Evolutionary conservation across 2,329 filamentous ascomycete species (phyloP).

Genomic region (Epichloe gansuensis): DNA sequence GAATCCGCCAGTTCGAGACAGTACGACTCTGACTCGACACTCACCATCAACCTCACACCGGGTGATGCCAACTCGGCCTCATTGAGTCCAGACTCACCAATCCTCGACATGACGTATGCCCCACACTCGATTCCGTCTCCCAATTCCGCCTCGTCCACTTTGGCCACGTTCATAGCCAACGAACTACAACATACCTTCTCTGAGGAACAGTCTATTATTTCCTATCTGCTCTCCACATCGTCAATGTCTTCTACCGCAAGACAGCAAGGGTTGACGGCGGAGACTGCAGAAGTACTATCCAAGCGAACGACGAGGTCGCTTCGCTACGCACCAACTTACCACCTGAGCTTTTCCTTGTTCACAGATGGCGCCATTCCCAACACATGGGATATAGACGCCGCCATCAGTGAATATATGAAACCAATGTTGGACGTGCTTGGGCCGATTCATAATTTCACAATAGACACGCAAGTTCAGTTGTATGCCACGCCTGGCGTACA

Average conservation of each 20-base stretch:
- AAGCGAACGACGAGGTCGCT: constrained; percentile 74
- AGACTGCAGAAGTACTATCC: constrained; percentile 42
- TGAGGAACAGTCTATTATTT: constrained; percentile 81
- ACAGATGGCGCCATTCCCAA: constrained; percentile 67
- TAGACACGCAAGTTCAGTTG: constrained; percentile 91
- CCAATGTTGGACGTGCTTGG: constrained; percentile 71
- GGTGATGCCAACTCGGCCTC: constrained; percentile 48
- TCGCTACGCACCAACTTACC: constrained; percentile 87
- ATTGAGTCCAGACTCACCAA: constrained; percentile 56
- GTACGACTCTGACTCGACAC: constrained; percentile 38
- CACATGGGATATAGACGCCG: constrained; percentile 80
- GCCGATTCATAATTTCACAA: constrained; percentile 85
- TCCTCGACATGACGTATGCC: constrained; percentile 68
- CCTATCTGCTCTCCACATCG: constrained; percentile 54
- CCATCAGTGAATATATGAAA: constrained; percentile 67
- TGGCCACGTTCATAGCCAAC: constrained; percentile 67
- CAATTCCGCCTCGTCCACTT: constrained; percentile 56
- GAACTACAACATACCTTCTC: constrained; percentile 68
- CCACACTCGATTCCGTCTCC: constrained; percentile 54
- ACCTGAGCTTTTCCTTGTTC: constrained; percentile 91
- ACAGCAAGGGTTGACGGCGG: constrained; percentile 34
- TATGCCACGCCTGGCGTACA: constrained; percentile 65
- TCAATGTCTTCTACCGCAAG: constrained; percentile 37
- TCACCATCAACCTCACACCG: constrained; percentile 59
- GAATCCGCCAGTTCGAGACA: constrained; percentile 17